These are phyloP conservation scores for Gorgonomyces haynaldii DNA, from an alignment of 192 early-diverging fungal genomes.

Conservation along the genomic window DNA sequence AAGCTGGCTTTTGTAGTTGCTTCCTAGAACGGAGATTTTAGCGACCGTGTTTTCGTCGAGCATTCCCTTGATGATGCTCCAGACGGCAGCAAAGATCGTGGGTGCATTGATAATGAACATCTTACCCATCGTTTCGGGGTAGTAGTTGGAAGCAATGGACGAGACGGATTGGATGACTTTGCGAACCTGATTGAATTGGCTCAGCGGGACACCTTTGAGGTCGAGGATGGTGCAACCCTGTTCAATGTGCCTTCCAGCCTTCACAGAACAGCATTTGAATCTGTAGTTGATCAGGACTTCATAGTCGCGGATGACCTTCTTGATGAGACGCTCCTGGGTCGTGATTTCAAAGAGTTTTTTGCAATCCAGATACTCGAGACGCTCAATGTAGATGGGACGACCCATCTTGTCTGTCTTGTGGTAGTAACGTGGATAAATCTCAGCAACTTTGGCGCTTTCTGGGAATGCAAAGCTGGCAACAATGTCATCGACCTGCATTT, in stretches of 20 bases:
- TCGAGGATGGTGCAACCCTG: conserved; percentile 85
- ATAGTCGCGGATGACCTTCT: conserved; percentile 65
- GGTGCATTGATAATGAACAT: conserved; percentile 93
- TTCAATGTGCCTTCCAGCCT: conserved; percentile 55
- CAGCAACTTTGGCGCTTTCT: conserved; percentile 40
- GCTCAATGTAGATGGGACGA: conserved; percentile 85
- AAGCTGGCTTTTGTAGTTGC: conserved; percentile 26
- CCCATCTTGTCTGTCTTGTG: conserved; percentile 89
- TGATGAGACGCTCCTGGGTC: conserved; percentile 55
- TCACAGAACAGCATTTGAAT: conserved; percentile 65
- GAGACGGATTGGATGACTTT: conserved; percentile 60
- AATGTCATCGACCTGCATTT: conserved; percentile 35
- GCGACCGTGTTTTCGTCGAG: conserved; percentile 41
- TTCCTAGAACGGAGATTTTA: conserved; percentile 39
- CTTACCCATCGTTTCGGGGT: conserved; percentile 85
- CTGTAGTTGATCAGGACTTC: conserved; percentile 58
- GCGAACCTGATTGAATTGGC: conserved; percentile 58
- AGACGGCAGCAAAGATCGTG: conserved; percentile 57
- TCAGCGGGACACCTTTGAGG: conserved; percentile 71
- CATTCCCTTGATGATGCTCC: conserved; percentile 33
- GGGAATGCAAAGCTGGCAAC: conserved; percentile 41
- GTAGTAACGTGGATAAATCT: conserved; percentile 59
- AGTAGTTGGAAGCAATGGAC: conserved; percentile 82
- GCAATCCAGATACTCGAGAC: conserved; percentile 59
- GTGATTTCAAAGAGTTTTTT: conserved; percentile 51